Percentiles rank a stretch among this genome's conserved stretches.
Evolutionary conservation across 176 grass and related monocot species (phyloP).

Genomic region (Oryza rufipogon): DNA sequence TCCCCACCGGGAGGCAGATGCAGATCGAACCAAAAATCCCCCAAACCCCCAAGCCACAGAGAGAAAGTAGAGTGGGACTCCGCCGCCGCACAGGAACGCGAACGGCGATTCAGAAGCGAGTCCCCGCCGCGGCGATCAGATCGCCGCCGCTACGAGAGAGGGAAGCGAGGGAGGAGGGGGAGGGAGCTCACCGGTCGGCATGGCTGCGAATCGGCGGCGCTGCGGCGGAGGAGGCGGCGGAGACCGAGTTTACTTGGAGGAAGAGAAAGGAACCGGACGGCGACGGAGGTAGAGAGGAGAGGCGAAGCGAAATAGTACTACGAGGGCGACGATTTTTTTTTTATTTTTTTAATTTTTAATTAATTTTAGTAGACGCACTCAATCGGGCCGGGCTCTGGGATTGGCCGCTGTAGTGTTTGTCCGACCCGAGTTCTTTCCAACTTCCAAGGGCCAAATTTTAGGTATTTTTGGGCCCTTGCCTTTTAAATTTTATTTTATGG

Average conservation of each 20-base stretch:
- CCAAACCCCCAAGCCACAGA: not conserved
- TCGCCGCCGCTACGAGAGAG: not conserved
- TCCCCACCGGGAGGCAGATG: constrained; percentile 10
- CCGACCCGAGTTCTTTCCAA: not conserved
- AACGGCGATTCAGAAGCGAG: not conserved
- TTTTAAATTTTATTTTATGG: too few relatives aligned
- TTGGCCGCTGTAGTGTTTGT: not conserved
- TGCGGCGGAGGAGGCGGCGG: not conserved
- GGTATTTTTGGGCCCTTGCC: too few relatives aligned
- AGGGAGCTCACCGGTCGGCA: constrained; percentile 64
- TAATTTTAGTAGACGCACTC: not conserved
- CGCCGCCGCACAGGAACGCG: not conserved
- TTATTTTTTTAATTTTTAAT: not conserved
- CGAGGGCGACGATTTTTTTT: constrained; percentile 15
- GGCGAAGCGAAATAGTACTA: not conserved
- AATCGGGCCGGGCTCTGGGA: not conserved
- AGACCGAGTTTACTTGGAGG: constrained; percentile 56
- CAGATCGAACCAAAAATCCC: constrained; percentile 32
- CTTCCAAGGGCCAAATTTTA: too few relatives aligned
- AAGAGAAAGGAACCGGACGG: constrained; percentile 51
- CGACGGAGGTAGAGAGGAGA: not conserved
- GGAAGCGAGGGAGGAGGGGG: not conserved
- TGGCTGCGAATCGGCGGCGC: constrained; percentile 43
- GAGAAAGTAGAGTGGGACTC: not conserved
- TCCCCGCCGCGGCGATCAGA: constrained; percentile 9